Evolutionary conservation across 805 yeast species (phyloP), one percentile per base, ranked within the genome.

Genomic region (Lipomyces oligophaga): DNA sequence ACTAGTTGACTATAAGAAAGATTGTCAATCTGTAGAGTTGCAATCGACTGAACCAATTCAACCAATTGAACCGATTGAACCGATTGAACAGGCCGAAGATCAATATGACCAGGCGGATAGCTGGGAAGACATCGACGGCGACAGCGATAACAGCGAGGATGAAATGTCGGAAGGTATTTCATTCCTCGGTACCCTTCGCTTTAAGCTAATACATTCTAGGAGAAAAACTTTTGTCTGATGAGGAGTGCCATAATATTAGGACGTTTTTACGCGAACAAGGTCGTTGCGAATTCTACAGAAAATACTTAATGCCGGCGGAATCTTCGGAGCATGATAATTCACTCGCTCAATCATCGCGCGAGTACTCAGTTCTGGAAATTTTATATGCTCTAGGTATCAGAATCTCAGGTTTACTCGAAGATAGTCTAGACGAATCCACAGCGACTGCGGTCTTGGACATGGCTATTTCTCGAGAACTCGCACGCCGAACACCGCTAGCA

Each of bases 391-490:
- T 53, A 5, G 53, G 53, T 11, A n/a, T 47, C 8, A 45, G 49
- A 16, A 16, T 51, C 7, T 38, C 47, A 13, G 40, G 53, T 2
- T 51, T 63, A 30, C 58, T 63, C 15, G n/a, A n/a, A n/a, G 64
- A 62, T 13, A 69, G 65, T 30, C 64, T 70, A 11, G 63, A 67
- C 42, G 75, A 74, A 47, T 76, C 74, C 43, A 67, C 67, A 42
- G n/a, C 49, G 18, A n/a, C 31, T 11, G 33, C 41, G 27, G 70
- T 69, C 49, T 66, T 79, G 21, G 28, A 24, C 18, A 34, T 72
- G 43, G 88, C 86, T 7, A 79, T 85, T 67, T 75, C 76, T 45
- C 77, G 76, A 57, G 86, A 83, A 8, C 60, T 76, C 24, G 63
- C 70, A 33, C 74, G 79, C 45, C 73, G 94, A 49, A 67, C 76